Evolutionary conservation across 768 basidiomycete species (phyloP).

Genomic region (Lyophyllum atratum): DNA sequence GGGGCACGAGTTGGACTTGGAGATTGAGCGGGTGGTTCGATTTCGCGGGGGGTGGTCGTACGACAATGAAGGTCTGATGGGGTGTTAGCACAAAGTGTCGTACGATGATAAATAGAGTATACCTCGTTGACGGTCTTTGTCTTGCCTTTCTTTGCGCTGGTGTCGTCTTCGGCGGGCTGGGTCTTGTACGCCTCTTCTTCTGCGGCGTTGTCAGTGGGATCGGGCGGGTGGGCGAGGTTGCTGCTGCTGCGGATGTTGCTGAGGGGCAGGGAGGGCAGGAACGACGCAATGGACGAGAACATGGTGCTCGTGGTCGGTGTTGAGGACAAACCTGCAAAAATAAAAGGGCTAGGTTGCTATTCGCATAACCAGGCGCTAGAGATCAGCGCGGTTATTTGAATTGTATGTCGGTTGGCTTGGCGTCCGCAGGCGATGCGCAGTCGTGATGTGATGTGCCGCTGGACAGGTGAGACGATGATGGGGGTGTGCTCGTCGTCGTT

Average conservation of each 20-base stretch:
- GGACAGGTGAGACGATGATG: too few species aligned
- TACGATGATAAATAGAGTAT: constrained; percentile 12
- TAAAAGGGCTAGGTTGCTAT: not conserved
- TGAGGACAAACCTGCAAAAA: not conserved
- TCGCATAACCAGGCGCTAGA: constrained; percentile 6
- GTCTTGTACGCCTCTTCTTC: constrained; percentile 23
- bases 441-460: too few species aligned
- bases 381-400: constrained; percentile 13
- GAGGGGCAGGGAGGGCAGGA: constrained; percentile 21
- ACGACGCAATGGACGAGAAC: constrained; percentile 22
- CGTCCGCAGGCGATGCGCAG: not conserved
- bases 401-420: not conserved
- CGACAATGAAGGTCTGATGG: constrained; percentile 13
- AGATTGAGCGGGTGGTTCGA: constrained; percentile 16
- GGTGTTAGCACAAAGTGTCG: not conserved
- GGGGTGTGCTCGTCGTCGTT: too few species aligned
- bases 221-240: constrained; percentile 4
- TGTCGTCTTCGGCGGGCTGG: constrained; percentile 26
- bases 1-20: constrained; percentile 41
- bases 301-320: constrained; percentile 5
- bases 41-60: constrained; percentile 7
- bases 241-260: constrained; percentile 7
- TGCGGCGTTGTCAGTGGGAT: constrained; percentile 15
- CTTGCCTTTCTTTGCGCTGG: constrained; percentile 40
- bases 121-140: constrained; percentile 54